Evolutionary conservation across 352 stramenopile genomes (phyloP).

Genomic region (Phytophthora pistaciae): DNA sequence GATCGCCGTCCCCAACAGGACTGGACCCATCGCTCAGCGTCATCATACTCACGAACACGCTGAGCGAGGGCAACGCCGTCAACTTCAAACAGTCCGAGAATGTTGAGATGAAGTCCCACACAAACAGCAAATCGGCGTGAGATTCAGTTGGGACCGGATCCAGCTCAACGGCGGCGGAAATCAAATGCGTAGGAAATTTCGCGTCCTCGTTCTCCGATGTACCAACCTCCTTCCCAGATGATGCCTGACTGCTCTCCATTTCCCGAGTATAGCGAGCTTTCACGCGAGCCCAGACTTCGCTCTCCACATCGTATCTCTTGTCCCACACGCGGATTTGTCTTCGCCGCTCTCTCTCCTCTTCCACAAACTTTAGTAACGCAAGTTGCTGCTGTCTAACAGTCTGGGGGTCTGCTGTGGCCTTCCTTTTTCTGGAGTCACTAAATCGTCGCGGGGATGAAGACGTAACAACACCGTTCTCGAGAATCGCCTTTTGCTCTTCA

Average conservation of each 20-base stretch:
- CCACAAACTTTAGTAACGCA: constrained; percentile 74
- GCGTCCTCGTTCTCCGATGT: constrained; percentile 3
- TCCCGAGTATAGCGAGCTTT: constrained; percentile 49
- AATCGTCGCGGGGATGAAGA: constrained; percentile 40
- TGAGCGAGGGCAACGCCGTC: constrained; percentile 57
- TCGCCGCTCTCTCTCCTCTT: constrained; percentile 70
- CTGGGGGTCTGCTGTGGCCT: constrained; percentile 25
- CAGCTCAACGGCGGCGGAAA: constrained; percentile 49
- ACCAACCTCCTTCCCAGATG: background rate
- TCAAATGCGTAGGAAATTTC: constrained; percentile 46
- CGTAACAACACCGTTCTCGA: constrained; percentile 80
- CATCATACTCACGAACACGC: constrained; percentile 61
- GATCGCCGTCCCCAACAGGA: constrained; percentile 52
- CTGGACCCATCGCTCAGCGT: constrained; percentile 54
- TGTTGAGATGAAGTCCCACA: constrained; percentile 82
- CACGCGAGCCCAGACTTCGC: constrained; percentile 61
- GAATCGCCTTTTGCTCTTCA: constrained; percentile 75
- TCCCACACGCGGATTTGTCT: constrained; percentile 66
- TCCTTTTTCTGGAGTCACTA: constrained; percentile 30
- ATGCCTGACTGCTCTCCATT: constrained; percentile 5
- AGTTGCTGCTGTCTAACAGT: constrained; percentile 57
- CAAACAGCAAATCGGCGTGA: constrained; percentile 71
- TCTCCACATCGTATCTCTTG: constrained; percentile 60
- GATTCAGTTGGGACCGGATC: constrained; percentile 47
- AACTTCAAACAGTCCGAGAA: constrained; percentile 75